Evolutionary conservation across 306 rosid species (phyloP), one percentile per base, ranked within the genome.

Genomic region (Cicer pinnatifidum): DNA sequence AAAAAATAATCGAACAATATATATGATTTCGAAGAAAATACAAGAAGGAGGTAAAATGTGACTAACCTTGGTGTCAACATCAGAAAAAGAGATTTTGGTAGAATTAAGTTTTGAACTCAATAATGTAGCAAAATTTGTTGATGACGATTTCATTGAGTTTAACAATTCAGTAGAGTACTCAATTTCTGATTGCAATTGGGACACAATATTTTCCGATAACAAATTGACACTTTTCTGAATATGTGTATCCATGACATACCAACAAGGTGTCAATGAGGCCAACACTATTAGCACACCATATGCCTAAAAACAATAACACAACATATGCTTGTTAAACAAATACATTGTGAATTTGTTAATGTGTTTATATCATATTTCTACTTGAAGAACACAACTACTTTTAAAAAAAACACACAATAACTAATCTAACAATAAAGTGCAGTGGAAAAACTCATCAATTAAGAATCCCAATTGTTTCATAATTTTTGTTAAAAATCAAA

Each of bases 51-150:
- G 44, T 3, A 13, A 3, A 16, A 48, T 11, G 37, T 9, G 1
- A 37, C 79, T 9, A 9, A 78, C 86, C 86, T 78, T 82, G 45
- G 12, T 47, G 40, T 78, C 1, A 46, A 78, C 59, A 43, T 82
- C 41, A 16, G 40, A 54, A 80, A 74, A 82, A 16, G 83, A 68
- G 61, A 69, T 28, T 40, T 59, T 46, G 7, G 75, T 46, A 58
- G 28, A 6, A 47, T 65, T 6, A 69, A 73, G 53, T 9, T 39
- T 0, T 48, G 81, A 78, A 28, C 35, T 75, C 2, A 83, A 51
- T 48, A 74, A 56, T 70, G 57, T 74, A 9, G 78, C 69, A 28
- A 79, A 53, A n/a, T 75, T 75, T 9, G 78, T 40, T 19, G 86
- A 75, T 35, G 86, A 79, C 10, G 78, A 64, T 40, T 79, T 75